These are phyloP conservation scores for Tylopilus sp. DNA, from an alignment of 768 basidiomycete species.

Conservation along the genomic window DNA sequence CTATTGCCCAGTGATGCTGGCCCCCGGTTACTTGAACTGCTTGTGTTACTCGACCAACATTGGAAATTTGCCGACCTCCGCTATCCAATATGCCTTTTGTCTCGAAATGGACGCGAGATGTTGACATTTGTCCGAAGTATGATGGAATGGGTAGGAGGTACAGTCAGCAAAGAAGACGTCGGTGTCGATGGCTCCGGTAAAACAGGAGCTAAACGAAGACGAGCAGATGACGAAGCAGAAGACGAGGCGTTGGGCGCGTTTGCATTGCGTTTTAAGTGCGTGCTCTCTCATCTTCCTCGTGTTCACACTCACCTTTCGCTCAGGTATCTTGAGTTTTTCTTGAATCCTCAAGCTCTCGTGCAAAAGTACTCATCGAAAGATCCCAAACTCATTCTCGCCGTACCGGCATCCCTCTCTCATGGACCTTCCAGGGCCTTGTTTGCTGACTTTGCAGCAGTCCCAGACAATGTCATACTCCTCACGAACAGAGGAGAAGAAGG, in stretches of 20 bases:
- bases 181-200: slow-evolving; percentile 68
- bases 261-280: slow-evolving; percentile 84
- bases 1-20: slow-evolving; percentile 92
- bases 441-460: slow-evolving; percentile 76
- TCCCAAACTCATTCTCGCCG: slow-evolving; percentile 91
- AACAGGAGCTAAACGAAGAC: slow-evolving; percentile 48
- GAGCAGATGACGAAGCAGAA: slow-evolving; percentile 67
- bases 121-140: slow-evolving; percentile 89
- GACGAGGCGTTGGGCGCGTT: slow-evolving; percentile 84
- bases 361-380: slow-evolving; percentile 82
- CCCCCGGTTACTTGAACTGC: slow-evolving; percentile 91
- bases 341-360: slow-evolving; percentile 74
- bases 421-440: slow-evolving; percentile 88
- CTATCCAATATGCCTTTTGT: slow-evolving; percentile 92
- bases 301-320: slow-evolving; percentile 1
- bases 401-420: slow-evolving; percentile 89
- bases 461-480: slow-evolving; percentile 84
- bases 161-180: slow-evolving; percentile 88
- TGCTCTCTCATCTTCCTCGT: background rate
- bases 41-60: slow-evolving; percentile 94
- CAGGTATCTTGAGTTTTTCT: slow-evolving; percentile 91
- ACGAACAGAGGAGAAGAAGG: slow-evolving; percentile 78
- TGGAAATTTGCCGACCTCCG: slow-evolving; percentile 87
- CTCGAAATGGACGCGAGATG: slow-evolving; percentile 90
- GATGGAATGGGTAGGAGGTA: slow-evolving; percentile 99